phyloP scores from a whole-genome alignment of 2,329 filamentous ascomycete species.

The Biscogniauxia marginata region DNA sequence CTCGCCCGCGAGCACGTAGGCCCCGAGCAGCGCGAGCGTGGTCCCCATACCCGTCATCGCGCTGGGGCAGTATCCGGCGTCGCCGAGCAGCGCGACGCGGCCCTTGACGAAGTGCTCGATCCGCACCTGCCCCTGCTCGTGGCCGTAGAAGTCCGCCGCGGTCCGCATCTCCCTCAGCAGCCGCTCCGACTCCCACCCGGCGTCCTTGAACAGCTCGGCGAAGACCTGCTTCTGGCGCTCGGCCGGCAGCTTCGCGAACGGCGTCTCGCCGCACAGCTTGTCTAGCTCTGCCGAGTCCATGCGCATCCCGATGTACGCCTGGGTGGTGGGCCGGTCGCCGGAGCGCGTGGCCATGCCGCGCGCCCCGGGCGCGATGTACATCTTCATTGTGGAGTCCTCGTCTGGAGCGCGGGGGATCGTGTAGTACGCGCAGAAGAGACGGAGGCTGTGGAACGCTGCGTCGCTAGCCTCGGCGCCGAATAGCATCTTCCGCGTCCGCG shows the following conservation, averaged over 20 bases:
- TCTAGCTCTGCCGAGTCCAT: constrained; percentile 5
- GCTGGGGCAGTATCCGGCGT: constrained; percentile 46
- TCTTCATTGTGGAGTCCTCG: constrained; percentile 3
- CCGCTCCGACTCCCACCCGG: constrained; percentile 44
- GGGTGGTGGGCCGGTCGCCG: constrained; percentile 15
- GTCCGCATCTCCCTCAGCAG: constrained; percentile 37
- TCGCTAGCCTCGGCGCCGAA: constrained; percentile 25
- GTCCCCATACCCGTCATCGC: constrained; percentile 47
- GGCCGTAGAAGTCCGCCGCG: constrained; percentile 42
- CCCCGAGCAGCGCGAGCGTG: constrained; percentile 41
- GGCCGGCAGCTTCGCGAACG: neutral
- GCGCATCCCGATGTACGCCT: constrained; percentile 10
- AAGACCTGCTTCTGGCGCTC: constrained; percentile 38
- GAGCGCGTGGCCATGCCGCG: constrained; percentile 11
- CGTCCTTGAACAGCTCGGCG: constrained; percentile 40
- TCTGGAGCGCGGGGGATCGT: constrained; percentile 19
- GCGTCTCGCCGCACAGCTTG: neutral
- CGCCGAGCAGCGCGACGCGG: constrained; percentile 46
- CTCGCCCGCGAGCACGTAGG: constrained; percentile 52
- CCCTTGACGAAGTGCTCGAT: constrained; percentile 34
- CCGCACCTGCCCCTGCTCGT: constrained; percentile 41
- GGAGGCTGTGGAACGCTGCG: constrained; percentile 15
- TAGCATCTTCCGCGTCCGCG: constrained; percentile 42
- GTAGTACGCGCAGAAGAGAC: constrained; percentile 28
- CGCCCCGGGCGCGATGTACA: constrained; percentile 8